A percentile compares a stretch with the other conserved stretches of the same genome.
Evolutionary conservation across 257 asterid genomes (phyloP).

Genomic region (Solanum peruvianum): DNA sequence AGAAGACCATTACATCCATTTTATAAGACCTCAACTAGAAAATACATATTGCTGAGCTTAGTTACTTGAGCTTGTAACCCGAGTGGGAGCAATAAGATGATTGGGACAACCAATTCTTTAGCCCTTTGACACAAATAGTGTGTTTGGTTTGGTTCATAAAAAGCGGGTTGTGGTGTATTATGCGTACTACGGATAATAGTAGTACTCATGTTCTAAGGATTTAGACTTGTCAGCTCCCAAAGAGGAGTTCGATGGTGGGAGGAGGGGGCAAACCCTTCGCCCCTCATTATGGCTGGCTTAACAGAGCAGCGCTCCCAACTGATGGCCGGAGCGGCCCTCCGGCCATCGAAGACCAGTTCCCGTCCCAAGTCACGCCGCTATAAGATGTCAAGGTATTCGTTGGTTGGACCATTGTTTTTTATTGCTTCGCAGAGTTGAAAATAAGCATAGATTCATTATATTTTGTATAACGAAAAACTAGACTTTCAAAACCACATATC

Average conservation of each 20-base stretch:
- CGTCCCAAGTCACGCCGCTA: background rate
- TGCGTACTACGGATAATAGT: too few species aligned
- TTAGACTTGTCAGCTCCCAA: too few species aligned
- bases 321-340: too few species aligned
- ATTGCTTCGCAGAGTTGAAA: background rate
- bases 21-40: background rate
- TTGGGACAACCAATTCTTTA: background rate
- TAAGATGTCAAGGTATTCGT: background rate
- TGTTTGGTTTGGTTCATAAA: background rate
- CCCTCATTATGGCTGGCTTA: too few species aligned
- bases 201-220: too few species aligned
- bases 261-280: too few species aligned
- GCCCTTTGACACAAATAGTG: background rate
- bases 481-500: background rate
- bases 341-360: background rate
- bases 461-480: too few species aligned
- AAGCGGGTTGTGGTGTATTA: too few species aligned
- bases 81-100: background rate
- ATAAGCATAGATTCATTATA: too few species aligned
- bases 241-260: too few species aligned
- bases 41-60: background rate
- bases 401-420: background rate
- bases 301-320: too few species aligned
- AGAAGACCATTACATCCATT: background rate
- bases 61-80: background rate